phyloP scores from a whole-genome alignment of 805 yeast genomes.

The Hanseniaspora guilliermondii region DNA sequence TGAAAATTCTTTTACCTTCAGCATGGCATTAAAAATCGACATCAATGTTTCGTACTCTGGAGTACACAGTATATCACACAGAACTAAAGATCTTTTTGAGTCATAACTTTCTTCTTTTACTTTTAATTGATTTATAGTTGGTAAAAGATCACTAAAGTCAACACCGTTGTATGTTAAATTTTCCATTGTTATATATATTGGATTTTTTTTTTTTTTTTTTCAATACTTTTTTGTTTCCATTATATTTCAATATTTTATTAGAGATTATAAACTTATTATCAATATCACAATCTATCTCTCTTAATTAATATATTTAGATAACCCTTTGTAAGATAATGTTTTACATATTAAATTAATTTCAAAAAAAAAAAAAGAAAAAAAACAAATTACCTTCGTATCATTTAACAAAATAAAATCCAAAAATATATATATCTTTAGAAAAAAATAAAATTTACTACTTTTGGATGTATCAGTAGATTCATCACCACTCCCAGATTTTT shows the following conservation, averaged over 20 bases:
- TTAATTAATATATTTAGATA: no score
- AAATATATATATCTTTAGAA: no score
- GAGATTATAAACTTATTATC: no score
- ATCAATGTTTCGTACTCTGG: conserved; percentile 1
- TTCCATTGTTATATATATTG: not conserved
- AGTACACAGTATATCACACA: conserved; percentile 8
- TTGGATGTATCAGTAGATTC: not conserved
- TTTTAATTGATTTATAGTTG: not conserved
- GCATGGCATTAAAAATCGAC: conserved; percentile 30
- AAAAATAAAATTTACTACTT: not conserved
- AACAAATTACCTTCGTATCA: no score
- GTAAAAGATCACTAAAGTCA: conserved; percentile 4
- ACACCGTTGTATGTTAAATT: not conserved
- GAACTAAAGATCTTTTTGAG: not conserved
- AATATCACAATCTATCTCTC: no score
- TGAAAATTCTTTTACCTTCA: conserved; percentile 48
- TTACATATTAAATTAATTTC: no score
- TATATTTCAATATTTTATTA: not conserved
- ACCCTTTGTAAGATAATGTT: no score
- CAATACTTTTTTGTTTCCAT: not conserved
- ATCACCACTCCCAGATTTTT: not conserved
- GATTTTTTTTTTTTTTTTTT: not conserved
- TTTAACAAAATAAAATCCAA: no score
- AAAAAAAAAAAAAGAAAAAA: no score
- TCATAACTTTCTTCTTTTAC: not conserved